Conservation (phyloP, 2,329 filamentous ascomycete species). For the Stachybotrys echinatus region DNA sequence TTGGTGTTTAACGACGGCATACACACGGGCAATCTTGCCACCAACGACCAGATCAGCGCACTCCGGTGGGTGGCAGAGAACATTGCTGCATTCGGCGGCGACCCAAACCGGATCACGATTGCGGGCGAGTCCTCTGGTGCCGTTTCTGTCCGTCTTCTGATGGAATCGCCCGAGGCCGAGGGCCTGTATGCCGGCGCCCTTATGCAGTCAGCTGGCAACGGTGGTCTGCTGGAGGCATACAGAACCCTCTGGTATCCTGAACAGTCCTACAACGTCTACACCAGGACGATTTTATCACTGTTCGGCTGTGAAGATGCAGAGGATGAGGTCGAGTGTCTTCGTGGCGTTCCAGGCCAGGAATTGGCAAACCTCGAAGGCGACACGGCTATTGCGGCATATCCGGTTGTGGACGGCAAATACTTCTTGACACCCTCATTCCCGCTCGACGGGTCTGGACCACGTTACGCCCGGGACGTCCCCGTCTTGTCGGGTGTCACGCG, state of each 20-base stretch:
- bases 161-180: not conserved
- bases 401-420: not conserved
- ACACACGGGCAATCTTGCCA: not conserved
- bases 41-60: not conserved
- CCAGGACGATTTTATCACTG: not conserved
- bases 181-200: not conserved
- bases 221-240: not conserved
- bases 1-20: slow-evolving; percentile 1
- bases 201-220: slow-evolving; percentile 1
- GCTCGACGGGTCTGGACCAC: not conserved
- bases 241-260: not conserved
- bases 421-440: not conserved
- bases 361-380: not conserved
- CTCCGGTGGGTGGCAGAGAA: not conserved
- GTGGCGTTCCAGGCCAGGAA: not conserved
- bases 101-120: not conserved
- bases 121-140: slow-evolving; percentile 1
- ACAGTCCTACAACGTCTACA: not conserved
- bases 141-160: not conserved
- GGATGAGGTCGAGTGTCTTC: not conserved
- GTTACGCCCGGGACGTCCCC: not conserved
- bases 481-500: not conserved
- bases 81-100: slow-evolving; percentile 1
- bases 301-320: not conserved
- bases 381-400: not conserved